Evolutionary conservation across 2,329 filamentous ascomycete genomes (phyloP), one percentile per base, ranked within the genome.

Genomic region (Colletotrichum sp.): DNA sequence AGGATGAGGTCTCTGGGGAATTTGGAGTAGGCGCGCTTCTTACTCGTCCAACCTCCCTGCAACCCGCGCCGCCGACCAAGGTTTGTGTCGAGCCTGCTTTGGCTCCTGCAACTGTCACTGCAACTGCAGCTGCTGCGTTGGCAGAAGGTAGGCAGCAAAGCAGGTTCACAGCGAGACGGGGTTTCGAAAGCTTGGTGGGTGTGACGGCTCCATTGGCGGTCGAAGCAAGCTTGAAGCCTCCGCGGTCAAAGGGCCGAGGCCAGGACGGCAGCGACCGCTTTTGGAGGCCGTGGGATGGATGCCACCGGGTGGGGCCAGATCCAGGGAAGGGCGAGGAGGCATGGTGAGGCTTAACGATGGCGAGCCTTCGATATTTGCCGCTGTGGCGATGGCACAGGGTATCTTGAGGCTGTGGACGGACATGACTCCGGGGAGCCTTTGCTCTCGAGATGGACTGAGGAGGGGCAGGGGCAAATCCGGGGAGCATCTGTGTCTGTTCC

Each of bases 1-100:
- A 63, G 69, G 24, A 62, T 57, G 15, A 52, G 15, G 69, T 70
- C n/a, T 64, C 72, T 55, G 32, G 44, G 70, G 55, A 26, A 72
- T 59, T 64, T 72, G 69, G 63, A 63, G 32, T 36, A n/a, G 72
- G 73, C 73, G 73, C 55, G 70, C 73, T 62, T 73, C 70, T 52
- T 73, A 76, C 75, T 76, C 75, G 75, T 44, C 75, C 75, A 76
- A 30, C 75, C 75, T 71, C 75, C 75, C 71, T 75, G 62, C 75
- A 63, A 13, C n/a, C 32, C 30, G 30, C 30, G 30, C 30, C 39
- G 10, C 44, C 44, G 44, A 52, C 74, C 72, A 67, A 44, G 55
- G 57, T 32, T 49, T 39, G 30, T 39, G 62, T 21, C 32, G 55
- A 28, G 39, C 39, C 39, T 34, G 55, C 67, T 49, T 36, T 21